phyloP scores from a whole-genome alignment of 495 filamentous ascomycete species.

The Penicillium macrosclerotiorum region DNA sequence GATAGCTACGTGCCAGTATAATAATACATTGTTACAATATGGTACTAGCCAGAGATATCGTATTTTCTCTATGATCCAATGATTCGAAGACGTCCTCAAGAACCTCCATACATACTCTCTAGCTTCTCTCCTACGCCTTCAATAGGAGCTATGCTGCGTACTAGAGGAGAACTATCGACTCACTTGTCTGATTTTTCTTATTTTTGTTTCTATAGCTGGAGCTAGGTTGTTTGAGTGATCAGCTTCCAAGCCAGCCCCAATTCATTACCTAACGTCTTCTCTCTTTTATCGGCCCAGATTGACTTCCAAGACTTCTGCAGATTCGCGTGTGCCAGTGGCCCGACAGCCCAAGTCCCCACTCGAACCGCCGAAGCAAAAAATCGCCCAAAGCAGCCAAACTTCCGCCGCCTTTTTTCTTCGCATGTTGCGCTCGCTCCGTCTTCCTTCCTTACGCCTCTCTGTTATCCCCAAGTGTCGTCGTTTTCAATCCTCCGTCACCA shows the following conservation, averaged over 20 bases:
- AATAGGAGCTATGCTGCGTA: too few species aligned
- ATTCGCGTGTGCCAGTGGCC: too few species aligned
- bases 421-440: conserved; percentile 26
- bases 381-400: conserved; percentile 30
- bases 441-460: conserved; percentile 13
- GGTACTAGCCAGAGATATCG: too few species aligned
- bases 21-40: too few species aligned
- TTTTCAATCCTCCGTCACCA: conserved; percentile 31
- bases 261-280: background rate
- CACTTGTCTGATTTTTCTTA: too few species aligned
- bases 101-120: background rate
- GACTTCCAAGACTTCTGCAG: too few species aligned
- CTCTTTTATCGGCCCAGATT: background rate
- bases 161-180: too few species aligned
- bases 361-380: conserved; percentile 14
- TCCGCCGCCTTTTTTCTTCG: conserved; percentile 26
- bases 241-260: background rate
- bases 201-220: background rate
- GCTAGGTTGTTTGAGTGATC: too few species aligned
- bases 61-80: too few species aligned
- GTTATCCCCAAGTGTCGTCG: conserved; percentile 5
- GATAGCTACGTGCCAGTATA: too few species aligned
- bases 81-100: background rate
- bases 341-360: conserved; percentile 18
- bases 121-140: background rate